A percentile compares a stretch with the other conserved stretches of the same genome.
phyloP scores from a whole-genome alignment of 305 asterid species.

The Rubia tinctorum region DNA sequence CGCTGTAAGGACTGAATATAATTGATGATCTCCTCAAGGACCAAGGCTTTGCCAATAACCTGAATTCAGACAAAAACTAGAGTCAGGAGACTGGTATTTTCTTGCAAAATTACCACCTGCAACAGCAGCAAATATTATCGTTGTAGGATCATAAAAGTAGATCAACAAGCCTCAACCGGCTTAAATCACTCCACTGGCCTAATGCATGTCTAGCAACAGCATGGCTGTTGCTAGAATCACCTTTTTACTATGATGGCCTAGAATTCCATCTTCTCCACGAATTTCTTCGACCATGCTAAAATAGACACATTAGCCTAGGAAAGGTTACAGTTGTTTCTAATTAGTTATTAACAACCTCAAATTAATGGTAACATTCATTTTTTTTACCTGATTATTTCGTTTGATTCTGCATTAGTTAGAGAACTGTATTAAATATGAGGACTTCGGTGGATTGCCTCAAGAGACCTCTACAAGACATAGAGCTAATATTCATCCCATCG shows the following conservation, averaged over 20 bases:
- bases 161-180: background rate
- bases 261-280: background rate
- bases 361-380: background rate
- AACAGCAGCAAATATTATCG: background rate
- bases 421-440: background rate
- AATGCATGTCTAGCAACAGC: background rate
- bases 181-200: background rate
- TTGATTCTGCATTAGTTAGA: background rate
- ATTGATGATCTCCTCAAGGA: constrained; percentile 92
- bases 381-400: background rate
- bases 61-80: constrained; percentile 30
- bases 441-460: background rate
- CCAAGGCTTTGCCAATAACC: constrained; percentile 89
- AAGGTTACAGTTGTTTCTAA: background rate
- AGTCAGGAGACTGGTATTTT: constrained; percentile 3
- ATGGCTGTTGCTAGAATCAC: background rate
- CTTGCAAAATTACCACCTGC: background rate
- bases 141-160: background rate
- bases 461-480: background rate
- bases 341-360: background rate
- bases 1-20: constrained; percentile 86
- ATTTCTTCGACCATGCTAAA: background rate
- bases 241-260: background rate
- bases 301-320: background rate
- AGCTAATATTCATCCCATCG: background rate